Base-by-base conservation (phyloP, 2,329 filamentous ascomycete species). In the Fusarium pseudoanthophilum region DNA sequence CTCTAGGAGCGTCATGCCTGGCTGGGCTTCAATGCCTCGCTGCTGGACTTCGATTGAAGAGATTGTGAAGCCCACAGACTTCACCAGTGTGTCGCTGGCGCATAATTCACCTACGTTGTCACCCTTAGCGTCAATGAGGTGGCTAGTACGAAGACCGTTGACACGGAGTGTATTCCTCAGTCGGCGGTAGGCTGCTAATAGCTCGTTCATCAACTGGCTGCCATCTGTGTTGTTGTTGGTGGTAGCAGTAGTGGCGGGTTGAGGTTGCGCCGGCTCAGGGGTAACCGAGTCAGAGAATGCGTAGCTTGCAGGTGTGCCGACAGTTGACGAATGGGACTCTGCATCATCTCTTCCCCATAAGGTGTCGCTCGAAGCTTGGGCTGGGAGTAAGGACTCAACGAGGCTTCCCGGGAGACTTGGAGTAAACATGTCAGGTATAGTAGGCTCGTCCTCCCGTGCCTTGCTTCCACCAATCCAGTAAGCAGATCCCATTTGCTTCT, bases 31-130 rank as follows among this genome's bases (percentile, higher is more conserved):
- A 7, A 94, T 86, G 11, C 96, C 96, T 76, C 96, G 92, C 80
- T 98, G 95, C 72, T 95, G 92, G 73, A 98, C 97, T 83, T 99
- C 96, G 8, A 93, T 91, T 1, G 95, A 91, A 14, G 95, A 92
- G 66, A 99, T 95, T 1, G 95, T 95, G 79, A 91, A 94, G 4
- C 94, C 95, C 20, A 98, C 90, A 4, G 90, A 86, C 65, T 87
- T 87, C 20, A 91, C 88, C 16, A 95, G 82, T 3, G 88, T 87
- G 75, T 93, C 91, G 64, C 87, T 88, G 28, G 81, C 83, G 62
- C 82, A 83, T 10, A 92, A 80, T 63, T 89, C 85, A 56, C 86
- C 84, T 21, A 78, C 76, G 43, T 77, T 79, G 52, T 79, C 79
- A 43, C 67, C 73, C 75, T 71, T 77, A 26, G 60, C 71, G 20